Base-by-base conservation (phyloP, 495 filamentous ascomycete species). In the Penicillium canariense region DNA sequence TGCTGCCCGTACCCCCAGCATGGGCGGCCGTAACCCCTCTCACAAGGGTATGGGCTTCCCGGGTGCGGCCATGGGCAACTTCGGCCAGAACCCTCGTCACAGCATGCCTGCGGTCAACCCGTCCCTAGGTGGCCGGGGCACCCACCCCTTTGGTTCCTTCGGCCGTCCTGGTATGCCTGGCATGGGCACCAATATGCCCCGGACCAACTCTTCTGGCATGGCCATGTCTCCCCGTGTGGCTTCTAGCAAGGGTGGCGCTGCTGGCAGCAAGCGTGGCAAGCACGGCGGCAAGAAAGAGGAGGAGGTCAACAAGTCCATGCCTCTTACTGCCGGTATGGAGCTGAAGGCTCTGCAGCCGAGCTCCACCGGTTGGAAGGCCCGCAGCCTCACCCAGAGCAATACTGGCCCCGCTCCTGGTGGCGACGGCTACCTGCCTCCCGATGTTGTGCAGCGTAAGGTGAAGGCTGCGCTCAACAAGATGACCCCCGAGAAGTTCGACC, bases 401-500 rank as follows among this genome's bases (percentile, higher is more conserved):
- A 66, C 79, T 48, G 81, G 78, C 42, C 80, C 81, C 30, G 76
- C 82, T 56, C 80, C 82, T 50, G 75, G 75, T 58, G 79, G 73
- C 49, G 53, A 70, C 9, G 80, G 77, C 38, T 81, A 88, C 60
- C 77, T 99, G 77, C 78, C 93, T 54, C 95, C 94, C 15, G 90
- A 92, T 55, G 84, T 94, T 74, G 94, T 99, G 59, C 94, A 99
- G 74, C 86, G 94, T 58, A 99, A 97, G 84, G 95, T 97, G 66
- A 99, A 99, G 84, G 89, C 90, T 50, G 88, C 88, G 43, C 77
- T 99, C 61, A 97, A 99, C 83, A 97, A 97, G 87, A 97, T 99
- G 95, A 97, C 94, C 0, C 94, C 94, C 1, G 94, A 97, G 75
- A 97, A 97, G 63, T 99, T 99, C 68, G 91, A 97, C 61, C 90